A percentile compares a stretch with the other conserved stretches of the same genome.
Evolutionary conservation across 805 yeast genomes (phyloP).

Genomic region (Lachancea dasiensis): DNA sequence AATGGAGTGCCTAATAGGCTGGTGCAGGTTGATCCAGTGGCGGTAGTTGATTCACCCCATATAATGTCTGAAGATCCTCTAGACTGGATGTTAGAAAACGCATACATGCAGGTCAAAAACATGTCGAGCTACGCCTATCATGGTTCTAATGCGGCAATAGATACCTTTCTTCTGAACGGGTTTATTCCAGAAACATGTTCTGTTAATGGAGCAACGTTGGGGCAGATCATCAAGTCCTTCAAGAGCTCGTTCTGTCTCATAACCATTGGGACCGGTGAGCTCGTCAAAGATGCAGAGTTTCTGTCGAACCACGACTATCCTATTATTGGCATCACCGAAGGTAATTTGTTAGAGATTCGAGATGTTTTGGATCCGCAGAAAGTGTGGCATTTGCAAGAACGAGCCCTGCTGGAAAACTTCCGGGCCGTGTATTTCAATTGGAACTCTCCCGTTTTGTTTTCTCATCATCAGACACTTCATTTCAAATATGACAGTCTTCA

Average conservation of each 20-base stretch:
- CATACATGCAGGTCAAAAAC: conserved; percentile 55
- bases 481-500: conserved; percentile 28
- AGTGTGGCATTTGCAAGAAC: not conserved
- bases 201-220: conserved; percentile 31
- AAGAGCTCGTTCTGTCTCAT: conserved; percentile 35
- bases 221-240: conserved; percentile 19
- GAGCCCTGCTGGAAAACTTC: conserved; percentile 19
- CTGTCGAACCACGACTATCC: conserved; percentile 68
- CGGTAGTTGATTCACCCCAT: conserved; percentile 20
- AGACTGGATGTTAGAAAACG: conserved; percentile 57
- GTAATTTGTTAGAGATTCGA: conserved; percentile 22
- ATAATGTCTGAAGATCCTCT: conserved; percentile 12
- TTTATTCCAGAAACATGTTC: conserved; percentile 62
- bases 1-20: conserved; percentile 27
- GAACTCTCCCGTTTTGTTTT: conserved; percentile 38
- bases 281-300: conserved; percentile 30
- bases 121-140: conserved; percentile 48
- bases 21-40: conserved; percentile 18
- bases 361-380: conserved; percentile 36
- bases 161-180: conserved; percentile 58
- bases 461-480: conserved; percentile 18
- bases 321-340: conserved; percentile 36
- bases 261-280: conserved; percentile 63
- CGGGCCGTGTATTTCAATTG: conserved; percentile 59
- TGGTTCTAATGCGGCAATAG: conserved; percentile 76